Percentiles rank a stretch among this genome's conserved stretches.
These are phyloP conservation scores for Debaryomyces fabryi DNA, from an alignment of 1,139 yeast species.

Conservation along the genomic window DNA sequence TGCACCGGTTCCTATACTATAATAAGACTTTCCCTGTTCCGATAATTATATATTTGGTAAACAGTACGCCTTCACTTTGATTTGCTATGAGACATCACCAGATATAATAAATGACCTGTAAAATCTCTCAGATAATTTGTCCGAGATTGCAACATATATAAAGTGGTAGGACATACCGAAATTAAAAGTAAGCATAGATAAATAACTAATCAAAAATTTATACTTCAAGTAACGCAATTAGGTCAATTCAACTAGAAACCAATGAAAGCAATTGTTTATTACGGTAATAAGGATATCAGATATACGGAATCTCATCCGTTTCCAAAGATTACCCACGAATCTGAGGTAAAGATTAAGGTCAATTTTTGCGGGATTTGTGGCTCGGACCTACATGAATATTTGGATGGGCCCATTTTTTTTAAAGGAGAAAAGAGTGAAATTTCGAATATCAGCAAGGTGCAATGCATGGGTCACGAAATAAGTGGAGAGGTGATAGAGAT, in stretches of 20 bases:
- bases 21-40: background rate
- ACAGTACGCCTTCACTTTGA: background rate
- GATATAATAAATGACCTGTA: constrained; percentile 4
- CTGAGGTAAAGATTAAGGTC: constrained; percentile 53
- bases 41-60: background rate
- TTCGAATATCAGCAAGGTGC: constrained; percentile 19
- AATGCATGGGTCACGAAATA: constrained; percentile 57
- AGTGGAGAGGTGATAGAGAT: constrained; percentile 45
- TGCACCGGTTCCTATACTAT: background rate
- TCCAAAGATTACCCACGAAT: constrained; percentile 45
- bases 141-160: constrained; percentile 7
- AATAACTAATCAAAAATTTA: background rate
- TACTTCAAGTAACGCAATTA: background rate
- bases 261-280: constrained; percentile 60
- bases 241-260: background rate
- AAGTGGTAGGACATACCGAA: background rate
- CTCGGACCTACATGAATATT: constrained; percentile 57
- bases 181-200: background rate
- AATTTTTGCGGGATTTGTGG: constrained; percentile 65
- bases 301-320: constrained; percentile 45
- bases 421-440: constrained; percentile 23
- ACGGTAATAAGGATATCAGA: constrained; percentile 51
- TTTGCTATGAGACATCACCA: background rate
- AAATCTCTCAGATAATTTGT: constrained; percentile 4
- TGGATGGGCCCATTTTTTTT: constrained; percentile 56